Evolutionary conservation across 202 grass and related monocot species (phyloP), one percentile per base, ranked within the genome.

Genomic region (Cymbopogon flexuosus): DNA sequence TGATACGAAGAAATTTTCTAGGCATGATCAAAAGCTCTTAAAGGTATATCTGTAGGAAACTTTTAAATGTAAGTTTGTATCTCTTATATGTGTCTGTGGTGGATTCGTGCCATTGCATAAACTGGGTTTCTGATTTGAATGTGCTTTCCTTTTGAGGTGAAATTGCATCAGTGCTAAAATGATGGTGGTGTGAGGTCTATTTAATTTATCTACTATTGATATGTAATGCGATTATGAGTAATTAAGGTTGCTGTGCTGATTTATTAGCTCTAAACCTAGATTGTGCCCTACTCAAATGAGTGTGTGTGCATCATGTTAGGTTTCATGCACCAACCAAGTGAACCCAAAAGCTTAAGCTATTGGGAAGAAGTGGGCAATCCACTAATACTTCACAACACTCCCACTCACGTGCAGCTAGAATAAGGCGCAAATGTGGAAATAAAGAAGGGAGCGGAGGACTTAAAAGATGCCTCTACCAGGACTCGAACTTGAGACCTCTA

Each of bases 1-100:
- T 85, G 92, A 91, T 84, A 19, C 59, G 10, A 93, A 93, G 69
- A 82, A 95, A 58, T 99, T 93, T 85, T 83, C 84, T 87, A 95
- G 90, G 78, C 88, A 95, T 33, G 90, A 95, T 86, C 34, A 73
- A 18, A 90, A 95, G 74, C 57, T 79, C 82, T 82, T 85, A 67
- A 95, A 99, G 90, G 92, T 99, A 87, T 80, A 64, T 82, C 29
- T 64, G 36, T 86, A 65, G 68, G n/a, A 16, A 73, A 78, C 3
- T 89, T 77, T 23, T 40, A 49, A 23, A 81, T 58, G 42, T 65
- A 88, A 39, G 56, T 85, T 72, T 57, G 15, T 76, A 42, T 71
- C 10, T 71, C 65, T 43, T 77, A 77, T 62, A 29, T 72, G n/a
- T 73, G 21, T 65, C 27, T 72, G 37, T 24, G 21, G 34, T 84